A percentile compares a stretch with the other conserved stretches of the same genome.
Evolutionary conservation across 768 basidiomycete genomes (phyloP).

Genomic region (Hemileccinum rubropunctum): DNA sequence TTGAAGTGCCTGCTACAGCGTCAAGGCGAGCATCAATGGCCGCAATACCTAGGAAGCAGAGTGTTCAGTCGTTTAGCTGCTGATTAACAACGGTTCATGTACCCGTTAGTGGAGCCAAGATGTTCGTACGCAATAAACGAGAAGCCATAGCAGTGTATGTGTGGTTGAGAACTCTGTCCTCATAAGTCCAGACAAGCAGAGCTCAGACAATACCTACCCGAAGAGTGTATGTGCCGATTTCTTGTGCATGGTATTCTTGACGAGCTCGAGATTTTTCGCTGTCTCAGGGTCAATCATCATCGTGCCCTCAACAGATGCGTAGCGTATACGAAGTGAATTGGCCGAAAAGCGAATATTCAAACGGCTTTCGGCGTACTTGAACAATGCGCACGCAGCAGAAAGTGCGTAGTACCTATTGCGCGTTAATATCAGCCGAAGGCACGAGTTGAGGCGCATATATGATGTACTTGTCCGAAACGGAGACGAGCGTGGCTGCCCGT

Average conservation of each 20-base stretch:
- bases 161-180: conserved; percentile 62
- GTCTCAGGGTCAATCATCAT: conserved; percentile 95
- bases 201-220: conserved; percentile 46
- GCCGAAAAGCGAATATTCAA: conserved; percentile 70
- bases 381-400: conserved; percentile 80
- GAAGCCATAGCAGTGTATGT: conserved; percentile 91
- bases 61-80: background rate
- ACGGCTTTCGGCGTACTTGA: conserved; percentile 76
- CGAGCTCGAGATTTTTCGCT: conserved; percentile 84
- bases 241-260: conserved; percentile 66
- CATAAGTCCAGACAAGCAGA: background rate
- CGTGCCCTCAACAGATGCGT: conserved; percentile 80
- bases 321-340: conserved; percentile 70
- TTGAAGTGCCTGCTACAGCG: conserved; percentile 68
- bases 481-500: conserved; percentile 73
- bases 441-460: conserved; percentile 33
- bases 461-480: conserved; percentile 72
- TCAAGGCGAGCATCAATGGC: conserved; percentile 82
- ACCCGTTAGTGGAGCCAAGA: conserved; percentile 83
- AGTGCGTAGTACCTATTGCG: conserved; percentile 77
- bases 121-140: conserved; percentile 72
- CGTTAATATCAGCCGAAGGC: conserved; percentile 5
- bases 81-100: background rate
- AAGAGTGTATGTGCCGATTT: conserved; percentile 76
- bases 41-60: conserved; percentile 25